Evolutionary conservation across 2,329 filamentous ascomycete species (phyloP).

Genomic region (Harringtonia aguacate): DNA sequence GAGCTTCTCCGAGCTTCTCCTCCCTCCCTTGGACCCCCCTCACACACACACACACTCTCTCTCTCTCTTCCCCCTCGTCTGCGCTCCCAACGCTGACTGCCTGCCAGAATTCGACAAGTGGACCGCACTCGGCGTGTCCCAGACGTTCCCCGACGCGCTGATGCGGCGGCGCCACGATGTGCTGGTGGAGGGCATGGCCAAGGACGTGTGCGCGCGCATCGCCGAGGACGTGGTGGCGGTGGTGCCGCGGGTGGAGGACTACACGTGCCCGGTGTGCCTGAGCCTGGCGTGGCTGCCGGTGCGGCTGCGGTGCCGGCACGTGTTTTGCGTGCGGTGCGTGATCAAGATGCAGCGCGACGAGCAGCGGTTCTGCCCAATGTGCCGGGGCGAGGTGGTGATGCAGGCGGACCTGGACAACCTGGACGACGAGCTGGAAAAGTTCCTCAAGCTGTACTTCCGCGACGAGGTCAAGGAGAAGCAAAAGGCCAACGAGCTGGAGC

Average conservation of each 20-base stretch:
- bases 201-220: slow-evolving; percentile 65
- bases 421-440: slow-evolving; percentile 56
- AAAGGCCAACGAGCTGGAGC: slow-evolving; percentile 61
- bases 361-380: slow-evolving; percentile 64
- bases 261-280: slow-evolving; percentile 71
- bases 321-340: slow-evolving; percentile 78
- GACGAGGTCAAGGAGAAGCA: slow-evolving; percentile 58
- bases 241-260: slow-evolving; percentile 77
- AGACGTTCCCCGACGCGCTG: slow-evolving; percentile 49
- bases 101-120: slow-evolving; percentile 73
- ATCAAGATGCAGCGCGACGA: slow-evolving; percentile 66
- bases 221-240: slow-evolving; percentile 60
- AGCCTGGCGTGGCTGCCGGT: slow-evolving; percentile 73
- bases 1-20: too few species aligned
- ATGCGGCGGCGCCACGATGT: slow-evolving; percentile 50
- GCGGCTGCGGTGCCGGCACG: slow-evolving; percentile 61
- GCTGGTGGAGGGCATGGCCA: slow-evolving; percentile 58
- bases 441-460: slow-evolving; percentile 66
- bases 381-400: slow-evolving; percentile 61
- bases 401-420: slow-evolving; percentile 61
- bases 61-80: too few species aligned
- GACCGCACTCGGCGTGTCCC: slow-evolving; percentile 60
- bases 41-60: too few species aligned
- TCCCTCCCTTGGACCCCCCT: too few species aligned
- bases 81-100: background rate